Evolutionary conservation across 768 basidiomycete species (phyloP).

Genomic region (Russula vinacea): DNA sequence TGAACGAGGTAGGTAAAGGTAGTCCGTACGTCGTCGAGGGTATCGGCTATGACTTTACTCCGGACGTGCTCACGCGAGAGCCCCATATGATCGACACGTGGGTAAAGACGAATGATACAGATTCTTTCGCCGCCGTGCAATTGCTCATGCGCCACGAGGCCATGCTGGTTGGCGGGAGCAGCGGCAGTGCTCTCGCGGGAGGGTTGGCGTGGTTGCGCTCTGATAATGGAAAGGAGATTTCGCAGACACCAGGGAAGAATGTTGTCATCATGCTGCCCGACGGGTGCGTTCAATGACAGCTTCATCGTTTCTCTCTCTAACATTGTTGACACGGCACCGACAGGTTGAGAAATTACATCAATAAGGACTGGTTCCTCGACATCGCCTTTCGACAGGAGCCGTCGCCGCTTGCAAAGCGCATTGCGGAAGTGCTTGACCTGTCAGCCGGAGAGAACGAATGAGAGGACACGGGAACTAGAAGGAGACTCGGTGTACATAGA

Average conservation of each 20-base stretch:
- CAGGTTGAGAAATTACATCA: conserved; percentile 92
- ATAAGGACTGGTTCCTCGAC: conserved; percentile 86
- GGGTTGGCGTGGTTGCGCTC: conserved; percentile 74
- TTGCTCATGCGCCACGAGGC: conserved; percentile 81
- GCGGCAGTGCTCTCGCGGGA: conserved; percentile 80
- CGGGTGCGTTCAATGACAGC: conserved; percentile 53
- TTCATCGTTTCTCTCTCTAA: background rate
- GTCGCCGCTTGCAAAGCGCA: conserved; percentile 50
- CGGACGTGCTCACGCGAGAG: conserved; percentile 75
- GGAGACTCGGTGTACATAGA: background rate
- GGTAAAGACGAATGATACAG: conserved; percentile 83
- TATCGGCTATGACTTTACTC: conserved; percentile 95
- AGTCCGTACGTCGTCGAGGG: conserved; percentile 80
- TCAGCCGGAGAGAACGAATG: background rate
- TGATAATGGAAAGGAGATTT: conserved; percentile 59
- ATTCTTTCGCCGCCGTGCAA: conserved; percentile 73
- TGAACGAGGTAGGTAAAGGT: conserved; percentile 56
- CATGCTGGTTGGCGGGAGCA: conserved; percentile 89
- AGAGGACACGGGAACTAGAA: background rate
- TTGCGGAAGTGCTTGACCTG: conserved; percentile 41
- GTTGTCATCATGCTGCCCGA: conserved; percentile 89
- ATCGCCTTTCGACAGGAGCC: conserved; percentile 56
- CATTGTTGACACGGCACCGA: background rate
- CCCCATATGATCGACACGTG: conserved; percentile 61
- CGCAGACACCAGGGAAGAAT: conserved; percentile 69